Percentiles rank a stretch among this genome's conserved stretches.
Conservation (phyloP, 179 eudicot genomes). For the Pouteria campechiana region DNA sequence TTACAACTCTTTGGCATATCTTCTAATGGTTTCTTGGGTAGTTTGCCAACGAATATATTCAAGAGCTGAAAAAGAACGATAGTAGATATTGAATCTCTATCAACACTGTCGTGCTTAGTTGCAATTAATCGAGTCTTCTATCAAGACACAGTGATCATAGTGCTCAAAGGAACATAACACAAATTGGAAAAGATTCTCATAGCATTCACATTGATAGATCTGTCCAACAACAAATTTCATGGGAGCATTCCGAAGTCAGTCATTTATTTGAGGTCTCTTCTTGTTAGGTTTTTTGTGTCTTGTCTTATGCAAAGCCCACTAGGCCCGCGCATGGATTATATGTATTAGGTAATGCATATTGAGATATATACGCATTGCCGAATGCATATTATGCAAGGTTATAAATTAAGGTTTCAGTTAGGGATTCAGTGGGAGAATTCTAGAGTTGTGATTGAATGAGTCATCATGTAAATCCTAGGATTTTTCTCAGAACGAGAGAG, state of each 20-base stretch:
- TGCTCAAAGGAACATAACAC: neutral
- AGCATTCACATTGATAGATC: slow-evolving; percentile 1
- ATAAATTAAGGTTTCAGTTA: too few relatives aligned
- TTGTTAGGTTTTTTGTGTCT: too few relatives aligned
- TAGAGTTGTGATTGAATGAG: too few relatives aligned
- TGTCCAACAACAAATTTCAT: slow-evolving; percentile 2
- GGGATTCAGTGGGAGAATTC: too few relatives aligned
- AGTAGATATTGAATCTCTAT: neutral
- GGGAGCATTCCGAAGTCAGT: slow-evolving; percentile 3
- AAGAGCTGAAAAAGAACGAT: slow-evolving; percentile 1
- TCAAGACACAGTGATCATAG: neutral
- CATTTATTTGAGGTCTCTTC: neutral
- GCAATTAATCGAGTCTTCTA: too few relatives aligned
- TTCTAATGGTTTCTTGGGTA: slow-evolving; percentile 1
- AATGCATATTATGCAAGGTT: too few relatives aligned
- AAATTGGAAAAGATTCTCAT: neutral
- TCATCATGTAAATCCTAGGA: too few relatives aligned
- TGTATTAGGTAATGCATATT: too few relatives aligned
- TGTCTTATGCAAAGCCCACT: too few relatives aligned
- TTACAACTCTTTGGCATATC: slow-evolving; percentile 4
- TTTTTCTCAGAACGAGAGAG: too few relatives aligned
- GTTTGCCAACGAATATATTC: slow-evolving; percentile 1
- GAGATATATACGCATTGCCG: too few relatives aligned
- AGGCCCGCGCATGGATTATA: too few relatives aligned
- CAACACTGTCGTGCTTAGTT: neutral